phyloP scores from a whole-genome alignment of 257 asterid genomes.

The Nyctanthes arbortristis region DNA sequence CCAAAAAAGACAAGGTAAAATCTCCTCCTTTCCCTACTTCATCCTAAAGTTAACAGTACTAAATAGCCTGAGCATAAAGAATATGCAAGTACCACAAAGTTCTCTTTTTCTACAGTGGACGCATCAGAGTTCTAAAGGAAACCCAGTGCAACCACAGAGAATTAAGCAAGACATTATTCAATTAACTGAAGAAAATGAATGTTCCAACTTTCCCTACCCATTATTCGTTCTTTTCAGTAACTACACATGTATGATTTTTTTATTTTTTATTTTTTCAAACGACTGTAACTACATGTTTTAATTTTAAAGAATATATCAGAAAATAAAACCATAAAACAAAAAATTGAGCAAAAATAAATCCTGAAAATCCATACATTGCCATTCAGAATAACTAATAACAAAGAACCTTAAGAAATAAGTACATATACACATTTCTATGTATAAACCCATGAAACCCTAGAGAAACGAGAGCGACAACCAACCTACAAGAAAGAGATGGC shows the following conservation, averaged over 20 bases:
- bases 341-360: not conserved
- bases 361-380: not conserved
- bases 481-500: slow-evolving; percentile 97
- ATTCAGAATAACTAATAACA: not conserved
- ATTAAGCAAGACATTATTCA: no score
- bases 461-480: not conserved
- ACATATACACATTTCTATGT: not conserved
- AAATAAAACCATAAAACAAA: not conserved
- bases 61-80: not conserved
- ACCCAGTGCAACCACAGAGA: not conserved
- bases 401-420: not conserved
- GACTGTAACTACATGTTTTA: no score
- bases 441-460: slow-evolving; percentile 27
- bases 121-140: not conserved
- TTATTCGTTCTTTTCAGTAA: not conserved
- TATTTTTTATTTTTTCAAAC: no score
- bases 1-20: not conserved
- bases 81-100: not conserved
- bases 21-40: not conserved
- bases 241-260: not conserved
- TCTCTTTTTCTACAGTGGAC: not conserved
- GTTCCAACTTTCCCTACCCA: not conserved
- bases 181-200: no score
- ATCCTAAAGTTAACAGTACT: not conserved
- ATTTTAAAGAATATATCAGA: not conserved